Conservation (phyloP, 768 basidiomycete genomes). For the Hypholoma fasciculare region DNA sequence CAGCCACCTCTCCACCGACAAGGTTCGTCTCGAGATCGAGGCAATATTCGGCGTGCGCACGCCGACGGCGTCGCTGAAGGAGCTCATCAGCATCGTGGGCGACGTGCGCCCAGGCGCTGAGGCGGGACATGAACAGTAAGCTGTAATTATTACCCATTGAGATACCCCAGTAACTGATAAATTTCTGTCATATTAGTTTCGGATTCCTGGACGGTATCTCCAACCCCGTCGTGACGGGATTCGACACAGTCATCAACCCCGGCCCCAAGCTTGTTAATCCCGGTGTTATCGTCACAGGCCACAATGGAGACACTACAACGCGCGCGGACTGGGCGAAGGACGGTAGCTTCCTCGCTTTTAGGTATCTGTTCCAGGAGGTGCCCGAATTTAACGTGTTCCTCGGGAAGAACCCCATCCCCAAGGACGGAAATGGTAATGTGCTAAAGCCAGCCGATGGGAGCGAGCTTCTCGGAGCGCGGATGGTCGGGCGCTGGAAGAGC, state of each 20-base stretch:
- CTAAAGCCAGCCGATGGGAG: slow-evolving; percentile 38
- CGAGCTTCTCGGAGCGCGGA: slow-evolving; percentile 30
- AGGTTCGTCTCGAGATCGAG: slow-evolving; percentile 32
- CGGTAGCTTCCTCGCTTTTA: slow-evolving; percentile 53
- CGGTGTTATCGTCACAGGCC: slow-evolving; percentile 44
- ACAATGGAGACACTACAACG: slow-evolving; percentile 35
- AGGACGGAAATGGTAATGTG: slow-evolving; percentile 23
- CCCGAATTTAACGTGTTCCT: slow-evolving; percentile 52
- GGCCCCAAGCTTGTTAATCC: slow-evolving; percentile 40
- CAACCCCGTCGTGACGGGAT: slow-evolving; percentile 45
- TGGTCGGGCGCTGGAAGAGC: slow-evolving; percentile 56
- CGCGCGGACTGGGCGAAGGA: slow-evolving; percentile 45
- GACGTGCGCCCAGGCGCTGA: slow-evolving; percentile 43
- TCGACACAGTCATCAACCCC: slow-evolving; percentile 31
- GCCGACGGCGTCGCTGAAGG: slow-evolving; percentile 32
- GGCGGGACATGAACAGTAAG: slow-evolving; percentile 49
- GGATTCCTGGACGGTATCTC: slow-evolving; percentile 55
- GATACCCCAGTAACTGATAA: not conserved
- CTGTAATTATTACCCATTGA: not conserved
- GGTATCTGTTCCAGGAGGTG: slow-evolving; percentile 49
- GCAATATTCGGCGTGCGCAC: slow-evolving; percentile 32
- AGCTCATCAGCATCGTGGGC: slow-evolving; percentile 35
- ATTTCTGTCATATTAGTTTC: slow-evolving; percentile 29
- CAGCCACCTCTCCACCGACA: slow-evolving; percentile 33
- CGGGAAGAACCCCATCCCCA: slow-evolving; percentile 34